A percentile compares a stretch with the other conserved stretches of the same genome.
Evolutionary conservation across 106 monocot genomes (phyloP).

Genomic region (Triglochin maritima): DNA sequence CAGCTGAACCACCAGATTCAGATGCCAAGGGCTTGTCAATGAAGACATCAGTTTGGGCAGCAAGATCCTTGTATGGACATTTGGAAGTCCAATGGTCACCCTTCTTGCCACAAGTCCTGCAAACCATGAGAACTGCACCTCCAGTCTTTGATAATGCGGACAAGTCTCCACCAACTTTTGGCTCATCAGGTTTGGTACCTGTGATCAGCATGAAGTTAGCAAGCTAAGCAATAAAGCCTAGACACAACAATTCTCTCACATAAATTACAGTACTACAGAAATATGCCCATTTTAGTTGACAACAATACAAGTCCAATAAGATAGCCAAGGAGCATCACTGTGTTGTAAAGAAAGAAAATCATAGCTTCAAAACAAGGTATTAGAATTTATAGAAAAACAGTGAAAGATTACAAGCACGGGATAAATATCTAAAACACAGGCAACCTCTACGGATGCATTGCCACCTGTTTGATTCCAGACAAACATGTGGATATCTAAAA

Average conservation of each 20-base stretch:
- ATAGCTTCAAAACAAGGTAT: too few species aligned
- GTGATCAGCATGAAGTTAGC: not conserved
- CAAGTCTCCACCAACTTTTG: constrained; percentile 43
- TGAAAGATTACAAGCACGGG: too few species aligned
- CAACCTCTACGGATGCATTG: too few species aligned
- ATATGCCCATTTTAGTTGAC: not conserved
- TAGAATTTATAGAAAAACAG: too few species aligned
- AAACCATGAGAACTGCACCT: constrained; percentile 76
- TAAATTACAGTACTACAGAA: not conserved
- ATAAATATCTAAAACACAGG: too few species aligned
- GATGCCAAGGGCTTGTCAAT: constrained; percentile 34
- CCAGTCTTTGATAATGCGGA: constrained; percentile 26
- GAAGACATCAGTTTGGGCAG: constrained; percentile 30
- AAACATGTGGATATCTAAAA: too few species aligned
- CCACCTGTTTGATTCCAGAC: too few species aligned
- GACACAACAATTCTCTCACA: not conserved
- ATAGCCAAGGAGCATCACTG: too few species aligned
- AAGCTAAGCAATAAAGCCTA: not conserved
- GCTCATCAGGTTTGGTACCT: constrained; percentile 66
- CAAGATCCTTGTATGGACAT: constrained; percentile 83
- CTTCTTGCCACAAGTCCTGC: constrained; percentile 78
- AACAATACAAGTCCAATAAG: too few species aligned
- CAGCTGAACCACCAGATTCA: constrained; percentile 18
- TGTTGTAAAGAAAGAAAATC: too few species aligned
- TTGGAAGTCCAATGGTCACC: constrained; percentile 94